phyloP scores from a whole-genome alignment of 1,284 basidiomycete species.

The Wolfiporia cocos region DNA sequence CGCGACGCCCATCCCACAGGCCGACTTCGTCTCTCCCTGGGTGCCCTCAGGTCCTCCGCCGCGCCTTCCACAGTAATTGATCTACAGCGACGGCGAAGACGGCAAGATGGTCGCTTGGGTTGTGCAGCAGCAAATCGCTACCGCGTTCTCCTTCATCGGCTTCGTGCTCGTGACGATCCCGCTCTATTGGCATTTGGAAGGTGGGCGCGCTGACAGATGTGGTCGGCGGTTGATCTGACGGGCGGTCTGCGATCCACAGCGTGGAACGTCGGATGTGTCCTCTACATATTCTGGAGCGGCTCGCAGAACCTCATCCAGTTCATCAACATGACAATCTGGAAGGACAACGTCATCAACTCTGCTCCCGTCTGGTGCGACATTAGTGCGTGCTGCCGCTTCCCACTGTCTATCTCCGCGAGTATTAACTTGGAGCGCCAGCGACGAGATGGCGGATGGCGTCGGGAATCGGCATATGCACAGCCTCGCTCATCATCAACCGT shows the following conservation, averaged over 20 bases:
- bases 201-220: conserved; percentile 16
- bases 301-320: conserved; percentile 47
- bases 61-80: too few relatives aligned
- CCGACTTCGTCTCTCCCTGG: too few relatives aligned
- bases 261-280: conserved; percentile 51
- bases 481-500: conserved; percentile 43
- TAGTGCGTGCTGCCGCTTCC: conserved; percentile 33
- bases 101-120: conserved; percentile 5
- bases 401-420: not conserved
- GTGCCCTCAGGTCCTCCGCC: too few relatives aligned
- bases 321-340: conserved; percentile 67
- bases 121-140: conserved; percentile 3
- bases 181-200: conserved; percentile 54
- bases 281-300: conserved; percentile 60
- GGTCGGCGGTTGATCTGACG: conserved; percentile 2
- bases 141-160: conserved; percentile 38
- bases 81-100: too few relatives aligned
- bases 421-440: conserved; percentile 22
- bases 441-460: conserved; percentile 30
- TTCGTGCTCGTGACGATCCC: conserved; percentile 45
- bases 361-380: conserved; percentile 77
- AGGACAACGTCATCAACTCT: conserved; percentile 44
- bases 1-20: too few relatives aligned
- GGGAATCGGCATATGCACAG: conserved; percentile 34
- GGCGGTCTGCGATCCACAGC: conserved; percentile 24